phyloP scores from a whole-genome alignment of 495 filamentous ascomycete genomes.

The Friedmanniomyces simplex region DNA sequence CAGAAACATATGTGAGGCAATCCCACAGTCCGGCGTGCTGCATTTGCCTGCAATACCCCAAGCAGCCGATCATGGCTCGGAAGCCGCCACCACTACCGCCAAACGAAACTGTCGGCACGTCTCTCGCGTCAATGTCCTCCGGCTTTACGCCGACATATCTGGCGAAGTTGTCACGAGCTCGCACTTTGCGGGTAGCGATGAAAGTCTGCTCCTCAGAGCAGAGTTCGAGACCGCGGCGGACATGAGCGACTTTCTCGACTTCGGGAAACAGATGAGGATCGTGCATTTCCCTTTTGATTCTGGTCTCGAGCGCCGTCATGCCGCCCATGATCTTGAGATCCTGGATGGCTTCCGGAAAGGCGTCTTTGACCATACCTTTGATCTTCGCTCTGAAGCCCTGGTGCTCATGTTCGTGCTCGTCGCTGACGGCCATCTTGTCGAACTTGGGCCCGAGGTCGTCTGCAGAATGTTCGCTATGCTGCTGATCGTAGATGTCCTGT shows the following conservation, averaged over 20 bases:
- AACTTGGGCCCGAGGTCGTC: neutral
- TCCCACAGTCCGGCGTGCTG: slow-evolving; percentile 26
- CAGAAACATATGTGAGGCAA: slow-evolving; percentile 24
- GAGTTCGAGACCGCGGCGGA: slow-evolving; percentile 23
- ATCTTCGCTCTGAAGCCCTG: slow-evolving; percentile 1
- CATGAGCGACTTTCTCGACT: slow-evolving; percentile 17
- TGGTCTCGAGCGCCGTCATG: slow-evolving; percentile 7
- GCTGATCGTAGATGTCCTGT: slow-evolving; percentile 5
- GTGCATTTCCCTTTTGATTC: slow-evolving; percentile 15
- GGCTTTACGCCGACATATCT: slow-evolving; percentile 23
- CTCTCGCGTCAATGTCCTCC: slow-evolving; percentile 22
- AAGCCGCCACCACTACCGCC: slow-evolving; percentile 28
- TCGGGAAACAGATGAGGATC: slow-evolving; percentile 23
- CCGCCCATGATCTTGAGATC: slow-evolving; percentile 13
- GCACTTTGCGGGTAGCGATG: slow-evolving; percentile 14
- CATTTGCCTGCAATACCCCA: slow-evolving; percentile 26
- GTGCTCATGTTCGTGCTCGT: neutral
- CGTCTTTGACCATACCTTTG: slow-evolving; percentile 8
- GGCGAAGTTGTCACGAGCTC: slow-evolving; percentile 24
- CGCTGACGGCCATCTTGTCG: slow-evolving; percentile 2
- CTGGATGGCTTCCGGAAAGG: slow-evolving; percentile 11
- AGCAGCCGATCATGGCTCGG: slow-evolving; percentile 24
- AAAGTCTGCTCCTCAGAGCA: slow-evolving; percentile 21
- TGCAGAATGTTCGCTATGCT: neutral
- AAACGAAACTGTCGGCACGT: slow-evolving; percentile 24